A percentile compares a stretch with the other conserved stretches of the same genome.
Evolutionary conservation across 2,329 filamentous ascomycete genomes (phyloP).

Genomic region (Geoglossum cookeanum): DNA sequence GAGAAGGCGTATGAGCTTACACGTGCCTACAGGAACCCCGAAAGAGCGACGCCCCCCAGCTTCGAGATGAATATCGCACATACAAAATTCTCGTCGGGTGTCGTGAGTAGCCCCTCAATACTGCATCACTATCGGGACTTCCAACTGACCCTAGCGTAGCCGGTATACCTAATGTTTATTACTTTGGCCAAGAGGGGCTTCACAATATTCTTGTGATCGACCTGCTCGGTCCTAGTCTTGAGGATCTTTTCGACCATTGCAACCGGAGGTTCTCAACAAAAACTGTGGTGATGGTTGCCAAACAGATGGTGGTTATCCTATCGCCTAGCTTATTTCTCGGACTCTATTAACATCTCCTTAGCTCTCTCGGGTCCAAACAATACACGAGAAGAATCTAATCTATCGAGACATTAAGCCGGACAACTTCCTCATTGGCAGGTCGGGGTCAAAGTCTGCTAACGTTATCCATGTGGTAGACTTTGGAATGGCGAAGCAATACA

Average conservation of each 20-base stretch:
- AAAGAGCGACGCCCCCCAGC: constrained; percentile 94
- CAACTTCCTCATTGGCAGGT: constrained; percentile 93
- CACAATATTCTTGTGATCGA: constrained; percentile 99
- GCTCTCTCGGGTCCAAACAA: constrained; percentile 80
- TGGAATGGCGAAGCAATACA: constrained; percentile 98
- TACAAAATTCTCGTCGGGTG: constrained; percentile 99
- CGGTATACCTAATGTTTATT: constrained; percentile 98
- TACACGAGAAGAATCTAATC: constrained; percentile 98
- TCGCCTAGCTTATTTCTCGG: not conserved
- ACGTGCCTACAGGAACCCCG: constrained; percentile 57
- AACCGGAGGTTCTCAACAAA: constrained; percentile 89
- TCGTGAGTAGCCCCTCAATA: constrained; percentile 46
- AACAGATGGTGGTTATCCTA: constrained; percentile 61
- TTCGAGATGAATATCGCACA: constrained; percentile 95
- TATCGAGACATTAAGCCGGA: constrained; percentile 99
- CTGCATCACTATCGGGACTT: constrained; percentile 6
- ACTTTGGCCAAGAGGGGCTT: constrained; percentile 94
- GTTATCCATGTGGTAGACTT: constrained; percentile 98
- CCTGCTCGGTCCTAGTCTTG: constrained; percentile 79
- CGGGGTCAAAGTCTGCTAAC: constrained; percentile 83
- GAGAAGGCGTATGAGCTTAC: constrained; percentile 10
- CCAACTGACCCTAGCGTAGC: constrained; percentile 36
- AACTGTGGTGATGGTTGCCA: constrained; percentile 97
- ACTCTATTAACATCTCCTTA: constrained; percentile 21
- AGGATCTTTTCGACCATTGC: constrained; percentile 95